Conservation (phyloP, 768 basidiomycete species). For the Russula sp. region DNA sequence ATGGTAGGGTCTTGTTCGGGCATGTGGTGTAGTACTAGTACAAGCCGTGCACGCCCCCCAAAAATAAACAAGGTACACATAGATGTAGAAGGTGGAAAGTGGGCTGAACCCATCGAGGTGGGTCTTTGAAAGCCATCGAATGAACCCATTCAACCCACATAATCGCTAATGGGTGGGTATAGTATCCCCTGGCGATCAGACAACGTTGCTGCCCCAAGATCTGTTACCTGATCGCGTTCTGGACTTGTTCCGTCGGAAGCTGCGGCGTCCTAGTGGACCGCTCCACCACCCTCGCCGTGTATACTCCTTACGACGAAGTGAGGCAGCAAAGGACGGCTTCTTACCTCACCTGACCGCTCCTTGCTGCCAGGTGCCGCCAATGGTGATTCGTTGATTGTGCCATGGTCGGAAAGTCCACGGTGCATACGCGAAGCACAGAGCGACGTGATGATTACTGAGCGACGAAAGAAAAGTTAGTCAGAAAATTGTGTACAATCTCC, state of each 20-base stretch:
- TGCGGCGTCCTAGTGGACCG: neutral
- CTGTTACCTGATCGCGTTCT: neutral
- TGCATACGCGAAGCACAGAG: neutral
- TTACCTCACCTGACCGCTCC: neutral
- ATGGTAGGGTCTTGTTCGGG: too few relatives aligned
- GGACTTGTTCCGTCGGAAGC: neutral
- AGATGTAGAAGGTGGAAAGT: too few relatives aligned
- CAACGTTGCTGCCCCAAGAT: neutral
- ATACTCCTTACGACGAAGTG: neutral
- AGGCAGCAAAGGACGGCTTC: neutral
- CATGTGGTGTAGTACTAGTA: too few relatives aligned
- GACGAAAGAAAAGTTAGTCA: neutral
- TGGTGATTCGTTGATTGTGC: neutral
- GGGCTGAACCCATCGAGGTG: too few relatives aligned
- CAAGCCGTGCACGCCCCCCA: too few relatives aligned
- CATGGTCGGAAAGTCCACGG: neutral
- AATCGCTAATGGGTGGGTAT: too few relatives aligned
- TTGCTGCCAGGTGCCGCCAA: neutral
- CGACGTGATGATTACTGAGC: neutral
- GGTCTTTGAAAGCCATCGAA: too few relatives aligned
- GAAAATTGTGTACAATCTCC: neutral
- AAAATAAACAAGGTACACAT: too few relatives aligned
- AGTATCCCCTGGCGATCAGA: neutral
- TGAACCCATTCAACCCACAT: too few relatives aligned
- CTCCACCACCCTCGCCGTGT: neutral